Conservation (phyloP, 768 basidiomycete genomes). For the Mrakia gelida region DNA sequence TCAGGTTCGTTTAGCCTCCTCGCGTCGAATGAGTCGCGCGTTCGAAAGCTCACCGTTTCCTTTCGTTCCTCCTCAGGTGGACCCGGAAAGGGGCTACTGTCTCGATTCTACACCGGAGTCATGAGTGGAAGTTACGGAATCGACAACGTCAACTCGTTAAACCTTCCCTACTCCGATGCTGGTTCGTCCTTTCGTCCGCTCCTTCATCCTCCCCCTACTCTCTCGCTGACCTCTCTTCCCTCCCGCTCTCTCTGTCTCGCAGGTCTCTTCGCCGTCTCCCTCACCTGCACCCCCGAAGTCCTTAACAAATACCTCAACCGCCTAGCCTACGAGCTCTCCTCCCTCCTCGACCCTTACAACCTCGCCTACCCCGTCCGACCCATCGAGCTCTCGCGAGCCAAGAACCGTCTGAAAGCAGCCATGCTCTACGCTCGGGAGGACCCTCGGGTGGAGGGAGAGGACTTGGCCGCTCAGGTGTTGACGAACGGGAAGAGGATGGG, state of each 20-base stretch:
- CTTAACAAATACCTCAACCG: constrained; percentile 29
- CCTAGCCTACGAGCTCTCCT: constrained; percentile 27
- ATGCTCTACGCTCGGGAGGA: constrained; percentile 30
- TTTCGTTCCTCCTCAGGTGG: constrained; percentile 1
- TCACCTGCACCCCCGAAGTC: constrained; percentile 23
- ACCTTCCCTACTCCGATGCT: constrained; percentile 26
- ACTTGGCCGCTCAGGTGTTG: constrained; percentile 28
- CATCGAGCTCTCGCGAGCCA: constrained; percentile 30
- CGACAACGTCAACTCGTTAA: constrained; percentile 30
- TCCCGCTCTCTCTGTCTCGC: not conserved
- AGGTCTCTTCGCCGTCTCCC: constrained; percentile 31
- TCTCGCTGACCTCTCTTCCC: not conserved
- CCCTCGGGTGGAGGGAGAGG: constrained; percentile 25
- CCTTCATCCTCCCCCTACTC: not conserved
- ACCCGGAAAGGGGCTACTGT: constrained; percentile 32
- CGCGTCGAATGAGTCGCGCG: not conserved
- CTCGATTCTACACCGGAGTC: constrained; percentile 32
- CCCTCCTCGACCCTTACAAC: constrained; percentile 27
- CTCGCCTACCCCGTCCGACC: constrained; percentile 26
- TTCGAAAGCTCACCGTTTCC: not conserved
- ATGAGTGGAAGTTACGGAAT: constrained; percentile 29
- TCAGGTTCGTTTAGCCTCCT: constrained; percentile 55
- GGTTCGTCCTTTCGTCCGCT: constrained; percentile 14
- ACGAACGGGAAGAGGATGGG: constrained; percentile 25
- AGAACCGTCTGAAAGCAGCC: constrained; percentile 29